Conservation (phyloP, 148 eudicot species). For the Polygonum aviculare region DNA sequence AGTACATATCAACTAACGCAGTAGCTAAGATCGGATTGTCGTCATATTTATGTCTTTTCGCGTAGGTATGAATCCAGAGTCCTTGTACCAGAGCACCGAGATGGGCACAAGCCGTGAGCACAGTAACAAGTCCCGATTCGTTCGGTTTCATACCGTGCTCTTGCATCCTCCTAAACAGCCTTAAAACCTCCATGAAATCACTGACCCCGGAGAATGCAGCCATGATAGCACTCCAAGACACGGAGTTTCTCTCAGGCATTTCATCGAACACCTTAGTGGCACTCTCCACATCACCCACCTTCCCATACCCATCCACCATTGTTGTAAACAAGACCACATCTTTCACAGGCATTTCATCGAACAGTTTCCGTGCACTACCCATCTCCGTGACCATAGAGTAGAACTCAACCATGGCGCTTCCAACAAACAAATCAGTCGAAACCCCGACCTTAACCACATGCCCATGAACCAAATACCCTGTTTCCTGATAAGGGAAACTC, state of each 20-base stretch:
- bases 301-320: conserved; percentile 37
- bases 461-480: conserved; percentile 23
- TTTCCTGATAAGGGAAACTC: background rate
- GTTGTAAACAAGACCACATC: conserved; percentile 38
- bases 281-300: conserved; percentile 23
- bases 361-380: conserved; percentile 24
- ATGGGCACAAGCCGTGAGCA: conserved; percentile 36
- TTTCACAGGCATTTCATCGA: conserved; percentile 28
- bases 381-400: conserved; percentile 19
- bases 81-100: conserved; percentile 39
- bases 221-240: conserved; percentile 40
- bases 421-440: conserved; percentile 22
- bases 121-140: conserved; percentile 33
- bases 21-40: conserved; percentile 30
- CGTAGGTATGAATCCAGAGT: conserved; percentile 32
- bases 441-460: conserved; percentile 27
- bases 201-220: conserved; percentile 21
- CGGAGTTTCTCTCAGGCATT: conserved; percentile 34
- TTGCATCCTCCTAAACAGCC: conserved; percentile 24
- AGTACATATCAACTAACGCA: conserved; percentile 41
- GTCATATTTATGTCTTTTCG: conserved; percentile 15
- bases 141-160: conserved; percentile 23
- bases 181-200: conserved; percentile 27
- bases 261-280: conserved; percentile 26
- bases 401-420: conserved; percentile 26